phyloP scores from a whole-genome alignment of 2,329 filamentous ascomycete species.

The Cercospora canescens region DNA sequence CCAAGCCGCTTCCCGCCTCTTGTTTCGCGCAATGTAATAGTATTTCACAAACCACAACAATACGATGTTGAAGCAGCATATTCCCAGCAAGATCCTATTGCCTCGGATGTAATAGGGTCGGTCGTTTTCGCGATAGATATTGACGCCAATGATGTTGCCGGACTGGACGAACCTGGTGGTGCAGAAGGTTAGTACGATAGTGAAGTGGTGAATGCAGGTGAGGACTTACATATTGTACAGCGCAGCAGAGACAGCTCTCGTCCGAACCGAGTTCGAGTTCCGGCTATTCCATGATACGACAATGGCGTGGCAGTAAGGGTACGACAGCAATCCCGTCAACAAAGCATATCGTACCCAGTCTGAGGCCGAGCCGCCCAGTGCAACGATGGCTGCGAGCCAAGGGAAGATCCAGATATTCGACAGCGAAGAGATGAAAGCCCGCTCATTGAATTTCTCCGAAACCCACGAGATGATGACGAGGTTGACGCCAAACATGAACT shows the following conservation, averaged over 20 bases:
- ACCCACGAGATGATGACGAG: constrained; percentile 53
- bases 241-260: constrained; percentile 44
- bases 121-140: constrained; percentile 53
- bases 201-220: not conserved
- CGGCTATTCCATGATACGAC: constrained; percentile 45
- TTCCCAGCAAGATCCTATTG: constrained; percentile 37
- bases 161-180: constrained; percentile 37
- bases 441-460: constrained; percentile 52
- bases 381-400: constrained; percentile 54
- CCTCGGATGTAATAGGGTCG: constrained; percentile 47
- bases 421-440: constrained; percentile 49
- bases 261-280: constrained; percentile 46
- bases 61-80: constrained; percentile 34
- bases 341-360: constrained; percentile 42
- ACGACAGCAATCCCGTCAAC: constrained; percentile 42
- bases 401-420: constrained; percentile 59
- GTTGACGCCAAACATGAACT: constrained; percentile 26
- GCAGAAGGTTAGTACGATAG: not conserved
- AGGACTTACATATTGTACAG: constrained; percentile 41
- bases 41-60: constrained; percentile 35
- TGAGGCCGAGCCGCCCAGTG: constrained; percentile 30
- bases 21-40: constrained; percentile 37
- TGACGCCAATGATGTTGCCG: constrained; percentile 47
- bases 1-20: constrained; percentile 36
- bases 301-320: constrained; percentile 47